A percentile compares a stretch with the other conserved stretches of the same genome.
These are phyloP conservation scores for Eucalyptus marginata DNA, from an alignment of 345 rosid species.

Conservation along the genomic window DNA sequence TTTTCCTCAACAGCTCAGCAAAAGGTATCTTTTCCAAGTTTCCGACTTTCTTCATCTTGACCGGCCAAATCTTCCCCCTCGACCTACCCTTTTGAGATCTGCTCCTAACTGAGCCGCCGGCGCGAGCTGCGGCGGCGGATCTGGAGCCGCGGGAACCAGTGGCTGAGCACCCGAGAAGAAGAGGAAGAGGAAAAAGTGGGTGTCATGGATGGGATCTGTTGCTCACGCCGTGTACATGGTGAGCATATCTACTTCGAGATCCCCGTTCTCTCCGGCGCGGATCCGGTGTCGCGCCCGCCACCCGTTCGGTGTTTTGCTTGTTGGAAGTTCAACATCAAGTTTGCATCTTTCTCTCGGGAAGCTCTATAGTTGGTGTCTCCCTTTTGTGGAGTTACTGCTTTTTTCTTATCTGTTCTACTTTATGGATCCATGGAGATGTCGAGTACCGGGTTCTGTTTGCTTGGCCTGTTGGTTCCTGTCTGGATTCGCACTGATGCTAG, in stretches of 20 bases:
- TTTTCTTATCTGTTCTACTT: constrained; percentile 34
- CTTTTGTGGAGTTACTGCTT: constrained; percentile 37
- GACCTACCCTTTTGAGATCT: background rate
- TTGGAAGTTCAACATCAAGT: background rate
- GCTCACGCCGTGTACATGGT: constrained; percentile 66
- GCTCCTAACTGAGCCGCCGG: background rate
- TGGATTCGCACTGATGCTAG: constrained; percentile 80
- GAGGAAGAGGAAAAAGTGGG: background rate
- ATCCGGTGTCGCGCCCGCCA: background rate
- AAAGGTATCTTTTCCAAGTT: background rate
- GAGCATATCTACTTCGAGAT: constrained; percentile 84
- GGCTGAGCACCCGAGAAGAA: background rate
- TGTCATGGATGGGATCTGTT: background rate
- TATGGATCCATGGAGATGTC: constrained; percentile 61
- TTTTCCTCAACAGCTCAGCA: background rate
- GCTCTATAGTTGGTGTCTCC: background rate
- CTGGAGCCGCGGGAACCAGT: background rate
- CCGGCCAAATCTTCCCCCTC: background rate
- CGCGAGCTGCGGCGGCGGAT: background rate
- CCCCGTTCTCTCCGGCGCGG: constrained; percentile 17
- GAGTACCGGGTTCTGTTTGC: constrained; percentile 58
- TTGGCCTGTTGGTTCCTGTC: constrained; percentile 70
- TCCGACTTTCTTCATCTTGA: background rate
- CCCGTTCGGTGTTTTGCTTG: background rate
- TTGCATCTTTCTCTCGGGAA: background rate